These are phyloP conservation scores for Blastomyces gilchristii DNA, from an alignment of 2,329 filamentous ascomycete species.

Conservation along the genomic window DNA sequence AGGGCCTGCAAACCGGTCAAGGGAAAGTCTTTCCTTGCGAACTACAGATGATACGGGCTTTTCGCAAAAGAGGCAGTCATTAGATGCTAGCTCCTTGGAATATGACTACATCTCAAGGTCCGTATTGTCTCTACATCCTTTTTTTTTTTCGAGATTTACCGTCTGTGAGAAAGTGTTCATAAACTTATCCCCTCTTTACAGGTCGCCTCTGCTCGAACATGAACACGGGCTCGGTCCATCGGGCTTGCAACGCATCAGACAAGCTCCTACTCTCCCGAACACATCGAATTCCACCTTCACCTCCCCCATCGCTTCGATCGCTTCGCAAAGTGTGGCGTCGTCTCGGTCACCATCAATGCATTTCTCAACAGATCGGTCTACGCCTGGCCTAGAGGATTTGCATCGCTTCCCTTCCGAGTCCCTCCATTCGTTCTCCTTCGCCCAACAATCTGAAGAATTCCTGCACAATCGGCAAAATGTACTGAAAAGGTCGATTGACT, in stretches of 20 bases:
- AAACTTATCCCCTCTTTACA: conserved; percentile 27
- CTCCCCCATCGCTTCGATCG: conserved; percentile 60
- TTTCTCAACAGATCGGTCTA: conserved; percentile 53
- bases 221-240: conserved; percentile 78
- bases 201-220: conserved; percentile 77
- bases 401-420: conserved; percentile 90
- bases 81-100: conserved; percentile 59
- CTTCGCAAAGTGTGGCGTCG: conserved; percentile 55
- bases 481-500: conserved; percentile 85
- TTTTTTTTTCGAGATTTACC: not conserved
- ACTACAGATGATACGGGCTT: conserved; percentile 48
- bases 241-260: conserved; percentile 85
- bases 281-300: conserved; percentile 51
- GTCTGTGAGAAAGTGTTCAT: not conserved
- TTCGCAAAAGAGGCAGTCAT: conserved; percentile 60
- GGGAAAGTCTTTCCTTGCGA: conserved; percentile 38
- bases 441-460: conserved; percentile 85
- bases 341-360: conserved; percentile 45
- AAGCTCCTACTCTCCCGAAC: conserved; percentile 54
- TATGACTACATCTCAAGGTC: conserved; percentile 67
- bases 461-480: conserved; percentile 88
- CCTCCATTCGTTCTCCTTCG: conserved; percentile 95
- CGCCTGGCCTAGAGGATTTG: conserved; percentile 73
- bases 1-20: conserved; percentile 41
- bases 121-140: conserved; percentile 25